phyloP scores from a whole-genome alignment of 2,329 filamentous ascomycete species.

The Penicillium verrucosum region DNA sequence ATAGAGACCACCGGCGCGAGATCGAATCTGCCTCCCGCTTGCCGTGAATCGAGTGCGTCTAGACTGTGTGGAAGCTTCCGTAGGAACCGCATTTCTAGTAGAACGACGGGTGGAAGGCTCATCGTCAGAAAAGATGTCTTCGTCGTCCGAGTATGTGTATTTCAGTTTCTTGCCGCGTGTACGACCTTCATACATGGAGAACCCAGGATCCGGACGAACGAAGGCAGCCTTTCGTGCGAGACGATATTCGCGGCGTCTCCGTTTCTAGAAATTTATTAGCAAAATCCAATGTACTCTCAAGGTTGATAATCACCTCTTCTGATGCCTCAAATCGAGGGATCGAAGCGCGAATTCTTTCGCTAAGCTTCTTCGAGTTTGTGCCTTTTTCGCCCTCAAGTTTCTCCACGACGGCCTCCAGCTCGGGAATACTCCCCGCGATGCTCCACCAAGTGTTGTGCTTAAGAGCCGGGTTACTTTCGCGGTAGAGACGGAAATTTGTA shows the following conservation, averaged over 20 bases:
- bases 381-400: conserved; percentile 78
- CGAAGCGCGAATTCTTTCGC: conserved; percentile 72
- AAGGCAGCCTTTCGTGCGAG: conserved; percentile 83
- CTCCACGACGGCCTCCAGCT: conserved; percentile 70
- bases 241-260: conserved; percentile 87
- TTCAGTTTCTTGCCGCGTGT: conserved; percentile 94
- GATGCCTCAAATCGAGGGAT: conserved; percentile 89
- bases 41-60: conserved; percentile 67
- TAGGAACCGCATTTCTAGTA: conserved; percentile 63
- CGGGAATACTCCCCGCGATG: conserved; percentile 85
- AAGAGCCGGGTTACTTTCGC: conserved; percentile 81
- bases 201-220: conserved; percentile 79
- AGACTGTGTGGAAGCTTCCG: conserved; percentile 68
- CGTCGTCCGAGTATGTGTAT: conserved; percentile 92
- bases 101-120: conserved; percentile 63
- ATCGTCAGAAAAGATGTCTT: conserved; percentile 64
- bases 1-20: conserved; percentile 53
- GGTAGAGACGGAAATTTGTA: conserved; percentile 88
- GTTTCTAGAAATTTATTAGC: conserved; percentile 61
- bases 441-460: conserved; percentile 85
- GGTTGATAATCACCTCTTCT: conserved; percentile 66
- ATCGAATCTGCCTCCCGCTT: conserved; percentile 76
- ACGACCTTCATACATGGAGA: conserved; percentile 91
- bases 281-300: conserved; percentile 1
- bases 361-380: conserved; percentile 73